Conservation (phyloP, 129 eudicot genomes). For the Tagetes patula region DNA sequence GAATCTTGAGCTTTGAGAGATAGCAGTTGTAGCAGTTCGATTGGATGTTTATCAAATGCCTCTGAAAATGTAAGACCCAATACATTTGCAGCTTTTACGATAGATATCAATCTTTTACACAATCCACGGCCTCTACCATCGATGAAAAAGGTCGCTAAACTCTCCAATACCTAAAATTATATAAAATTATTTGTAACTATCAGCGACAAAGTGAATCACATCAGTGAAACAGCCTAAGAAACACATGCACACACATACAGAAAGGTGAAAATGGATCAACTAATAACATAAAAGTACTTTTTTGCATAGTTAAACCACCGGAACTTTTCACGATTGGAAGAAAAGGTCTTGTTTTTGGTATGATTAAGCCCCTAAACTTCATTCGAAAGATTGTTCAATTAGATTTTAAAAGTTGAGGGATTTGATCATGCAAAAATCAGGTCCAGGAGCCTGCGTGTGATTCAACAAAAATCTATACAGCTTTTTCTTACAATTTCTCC, state of each 20-base stretch:
- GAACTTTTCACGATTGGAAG: not conserved
- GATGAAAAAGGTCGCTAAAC: slow-evolving; percentile 47
- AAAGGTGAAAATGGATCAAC: not conserved
- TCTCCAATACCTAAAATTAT: slow-evolving; percentile 63
- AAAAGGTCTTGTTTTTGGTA: not conserved
- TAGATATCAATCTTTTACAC: slow-evolving; percentile 78
- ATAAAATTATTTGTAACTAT: slow-evolving; percentile 9
- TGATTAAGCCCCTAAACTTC: not conserved
- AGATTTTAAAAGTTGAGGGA: not conserved
- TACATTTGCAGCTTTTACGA: slow-evolving; percentile 88
- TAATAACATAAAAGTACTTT: not conserved
- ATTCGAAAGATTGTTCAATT: not conserved
- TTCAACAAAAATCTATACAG: not conserved
- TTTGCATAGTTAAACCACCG: not conserved
- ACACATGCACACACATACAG: not conserved
- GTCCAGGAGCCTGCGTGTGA: not conserved
- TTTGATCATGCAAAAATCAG: not conserved
- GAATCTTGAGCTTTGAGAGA: slow-evolving; percentile 99
- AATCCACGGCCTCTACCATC: slow-evolving; percentile 90
- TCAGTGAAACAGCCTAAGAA: not conserved
- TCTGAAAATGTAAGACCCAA: slow-evolving; percentile 78
- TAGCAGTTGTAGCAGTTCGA: slow-evolving; percentile 79
- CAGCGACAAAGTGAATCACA: slow-evolving; percentile 15
- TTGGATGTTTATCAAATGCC: slow-evolving; percentile 86
- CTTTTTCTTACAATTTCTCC: not conserved